Evolutionary conservation across 495 filamentous ascomycete genomes (phyloP).

Genomic region (Neurospora discreta): DNA sequence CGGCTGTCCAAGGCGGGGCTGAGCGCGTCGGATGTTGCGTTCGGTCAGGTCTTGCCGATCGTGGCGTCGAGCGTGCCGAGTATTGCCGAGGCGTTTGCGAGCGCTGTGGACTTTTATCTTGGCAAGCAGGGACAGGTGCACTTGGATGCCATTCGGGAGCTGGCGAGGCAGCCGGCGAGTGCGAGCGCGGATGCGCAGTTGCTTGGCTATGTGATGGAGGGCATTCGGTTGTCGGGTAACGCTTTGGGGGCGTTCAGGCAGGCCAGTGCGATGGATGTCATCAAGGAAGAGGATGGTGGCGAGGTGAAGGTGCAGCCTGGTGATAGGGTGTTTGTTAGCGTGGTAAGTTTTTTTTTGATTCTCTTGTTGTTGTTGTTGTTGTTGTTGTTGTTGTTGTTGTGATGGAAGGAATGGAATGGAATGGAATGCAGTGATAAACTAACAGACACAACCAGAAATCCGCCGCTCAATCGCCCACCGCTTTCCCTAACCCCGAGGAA

Average conservation of each 20-base stretch:
- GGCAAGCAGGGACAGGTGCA: slow-evolving; percentile 41
- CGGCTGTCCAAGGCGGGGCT: slow-evolving; percentile 54
- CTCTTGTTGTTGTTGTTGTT: no score
- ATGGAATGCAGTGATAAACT: slow-evolving; percentile 29
- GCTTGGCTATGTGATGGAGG: slow-evolving; percentile 44
- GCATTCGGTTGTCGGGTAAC: slow-evolving; percentile 35
- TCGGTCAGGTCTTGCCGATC: slow-evolving; percentile 52
- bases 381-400: no score
- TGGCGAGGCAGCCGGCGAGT: slow-evolving; percentile 29
- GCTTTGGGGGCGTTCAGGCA: slow-evolving; percentile 39
- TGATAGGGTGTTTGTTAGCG: slow-evolving; percentile 38
- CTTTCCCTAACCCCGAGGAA: slow-evolving; percentile 57
- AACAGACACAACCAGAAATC: slow-evolving; percentile 45
- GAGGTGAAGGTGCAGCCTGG: slow-evolving; percentile 30
- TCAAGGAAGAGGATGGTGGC: slow-evolving; percentile 39
- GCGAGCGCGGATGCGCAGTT: slow-evolving; percentile 27
- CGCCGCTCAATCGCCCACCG: slow-evolving; percentile 46
- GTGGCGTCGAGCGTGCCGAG: slow-evolving; percentile 45
- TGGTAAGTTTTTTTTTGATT: slow-evolving; percentile 42
- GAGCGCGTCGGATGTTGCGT: slow-evolving; percentile 57
- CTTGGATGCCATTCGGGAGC: slow-evolving; percentile 45
- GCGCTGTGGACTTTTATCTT: slow-evolving; percentile 72
- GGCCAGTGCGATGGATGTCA: slow-evolving; percentile 32
- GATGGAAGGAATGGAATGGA: no score
- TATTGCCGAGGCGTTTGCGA: slow-evolving; percentile 61